Conservation (phyloP, 148 eudicot genomes). For the Dianthus caryophyllus region DNA sequence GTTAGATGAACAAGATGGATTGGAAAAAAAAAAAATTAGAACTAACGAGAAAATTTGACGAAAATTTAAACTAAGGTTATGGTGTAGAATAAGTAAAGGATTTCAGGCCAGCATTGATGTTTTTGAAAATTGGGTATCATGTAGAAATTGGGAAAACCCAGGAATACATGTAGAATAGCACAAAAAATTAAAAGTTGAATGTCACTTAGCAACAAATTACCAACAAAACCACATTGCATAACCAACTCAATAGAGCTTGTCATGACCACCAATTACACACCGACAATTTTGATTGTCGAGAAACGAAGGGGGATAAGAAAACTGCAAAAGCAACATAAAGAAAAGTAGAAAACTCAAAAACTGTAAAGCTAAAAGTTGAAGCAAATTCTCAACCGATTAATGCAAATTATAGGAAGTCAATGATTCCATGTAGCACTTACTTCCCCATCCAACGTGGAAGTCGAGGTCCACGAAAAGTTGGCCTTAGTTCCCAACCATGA, state of each 20-base stretch:
- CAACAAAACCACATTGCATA: background rate
- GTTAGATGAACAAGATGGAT: no score
- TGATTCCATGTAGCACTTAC: constrained; percentile 41
- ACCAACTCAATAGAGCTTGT: background rate
- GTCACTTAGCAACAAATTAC: no score
- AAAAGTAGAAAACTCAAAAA: background rate
- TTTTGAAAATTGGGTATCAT: no score
- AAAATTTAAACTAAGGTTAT: no score
- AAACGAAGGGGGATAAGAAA: background rate
- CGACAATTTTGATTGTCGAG: background rate
- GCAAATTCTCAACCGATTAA: background rate
- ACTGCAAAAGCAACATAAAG: background rate
- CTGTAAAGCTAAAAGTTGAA: background rate
- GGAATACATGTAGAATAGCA: no score
- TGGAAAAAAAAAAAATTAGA: no score
- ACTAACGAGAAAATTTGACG: no score
- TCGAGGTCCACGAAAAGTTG: constrained; percentile 89
- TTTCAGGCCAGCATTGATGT: no score
- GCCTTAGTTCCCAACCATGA: constrained; percentile 97
- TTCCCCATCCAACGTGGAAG: constrained; percentile 98
- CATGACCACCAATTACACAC: background rate
- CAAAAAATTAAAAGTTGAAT: no score
- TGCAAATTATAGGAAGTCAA: constrained; percentile 7
- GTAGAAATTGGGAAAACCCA: no score
- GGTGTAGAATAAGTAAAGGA: no score